phyloP scores from a whole-genome alignment of 306 rosid species.

The apple (Malus domestica) region ASM211411v1 NC_041792.1:19346907-19347406 shows the following conservation, averaged over 20 bases:
- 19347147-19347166: background rate
- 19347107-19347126: background rate
- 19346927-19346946: background rate
- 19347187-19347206: background rate
- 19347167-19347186: too few relatives aligned
- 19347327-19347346: too few relatives aligned
- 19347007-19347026: background rate
- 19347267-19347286: too few relatives aligned
- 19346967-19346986: background rate
- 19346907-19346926: too few relatives aligned
- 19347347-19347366: too few relatives aligned
- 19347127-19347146: background rate
- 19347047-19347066: too few relatives aligned
- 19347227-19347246: fast-evolving
- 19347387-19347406: too few relatives aligned
- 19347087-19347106: background rate
- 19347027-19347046: background rate
- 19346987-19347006: background rate
- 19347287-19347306: too few relatives aligned
- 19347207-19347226: background rate
- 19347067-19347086: background rate
- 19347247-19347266: too few relatives aligned
- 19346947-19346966: background rate
- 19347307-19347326: too few relatives aligned
- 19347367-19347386: too few relatives aligned